phyloP scores from a whole-genome alignment of 371 early-diverging fungal genomes.

The Circinella umbellata region DNA sequence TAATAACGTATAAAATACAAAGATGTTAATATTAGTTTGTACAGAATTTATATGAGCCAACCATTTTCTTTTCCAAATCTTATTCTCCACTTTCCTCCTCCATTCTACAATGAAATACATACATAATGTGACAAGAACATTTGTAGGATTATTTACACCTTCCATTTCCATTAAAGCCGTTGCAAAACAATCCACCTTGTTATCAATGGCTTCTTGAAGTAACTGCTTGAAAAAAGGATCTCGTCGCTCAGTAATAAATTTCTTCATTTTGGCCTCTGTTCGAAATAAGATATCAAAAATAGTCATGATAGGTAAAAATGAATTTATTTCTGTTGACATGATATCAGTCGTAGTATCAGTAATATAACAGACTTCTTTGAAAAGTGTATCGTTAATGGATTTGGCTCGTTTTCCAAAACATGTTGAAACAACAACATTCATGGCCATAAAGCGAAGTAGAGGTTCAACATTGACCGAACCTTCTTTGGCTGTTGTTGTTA shows the following conservation, averaged over 20 bases:
- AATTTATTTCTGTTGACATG: constrained; percentile 16
- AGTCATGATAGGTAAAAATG: constrained; percentile 20
- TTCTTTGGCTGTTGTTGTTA: background rate
- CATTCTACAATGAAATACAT: constrained; percentile 7
- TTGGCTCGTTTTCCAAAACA: constrained; percentile 11
- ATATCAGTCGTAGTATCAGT: constrained; percentile 10
- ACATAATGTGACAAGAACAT: constrained; percentile 21
- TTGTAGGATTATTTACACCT: constrained; percentile 9
- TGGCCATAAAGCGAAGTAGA: constrained; percentile 4
- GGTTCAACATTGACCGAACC: constrained; percentile 9
- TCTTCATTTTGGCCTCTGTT: background rate
- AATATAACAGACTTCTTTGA: background rate
- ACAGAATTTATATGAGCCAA: no score
- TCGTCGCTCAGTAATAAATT: constrained; percentile 5
- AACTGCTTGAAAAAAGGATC: background rate
- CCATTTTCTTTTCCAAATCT: no score
- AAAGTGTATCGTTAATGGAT: constrained; percentile 10
- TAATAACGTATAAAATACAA: no score
- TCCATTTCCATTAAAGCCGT: constrained; percentile 17
- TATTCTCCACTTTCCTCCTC: background rate
- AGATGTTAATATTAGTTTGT: no score
- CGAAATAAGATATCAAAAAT: background rate
- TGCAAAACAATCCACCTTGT: constrained; percentile 15
- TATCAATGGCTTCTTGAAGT: constrained; percentile 8
- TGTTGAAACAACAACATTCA: constrained; percentile 15